Evolutionary conservation across 495 filamentous ascomycete species (phyloP).

Genomic region (Annulohypoxylon bovei): DNA sequence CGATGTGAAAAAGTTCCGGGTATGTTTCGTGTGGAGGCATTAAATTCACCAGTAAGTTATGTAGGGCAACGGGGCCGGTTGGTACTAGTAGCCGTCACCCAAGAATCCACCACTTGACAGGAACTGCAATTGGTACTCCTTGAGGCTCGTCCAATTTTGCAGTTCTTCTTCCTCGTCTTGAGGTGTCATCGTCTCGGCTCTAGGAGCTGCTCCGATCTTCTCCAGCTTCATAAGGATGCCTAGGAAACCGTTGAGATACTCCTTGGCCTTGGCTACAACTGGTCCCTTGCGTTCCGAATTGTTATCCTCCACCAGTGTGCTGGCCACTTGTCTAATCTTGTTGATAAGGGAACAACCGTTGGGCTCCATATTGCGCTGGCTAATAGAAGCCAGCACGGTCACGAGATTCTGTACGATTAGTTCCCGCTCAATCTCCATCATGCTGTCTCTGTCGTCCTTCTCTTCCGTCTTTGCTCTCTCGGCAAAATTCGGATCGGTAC

Average conservation of each 20-base stretch:
- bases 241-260: constrained; percentile 72
- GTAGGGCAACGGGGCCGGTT: background rate
- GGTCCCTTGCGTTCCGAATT: constrained; percentile 66
- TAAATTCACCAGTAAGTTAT: background rate
- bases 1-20: background rate
- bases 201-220: constrained; percentile 52
- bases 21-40: background rate
- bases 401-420: constrained; percentile 79
- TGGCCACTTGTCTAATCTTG: constrained; percentile 80
- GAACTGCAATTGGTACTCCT: constrained; percentile 77
- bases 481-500: constrained; percentile 43
- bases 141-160: constrained; percentile 76
- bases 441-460: constrained; percentile 55
- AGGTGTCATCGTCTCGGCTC: constrained; percentile 44
- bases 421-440: constrained; percentile 75
- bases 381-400: constrained; percentile 72
- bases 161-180: constrained; percentile 79
- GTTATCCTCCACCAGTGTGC: constrained; percentile 73
- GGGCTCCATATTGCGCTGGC: constrained; percentile 83
- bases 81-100: constrained; percentile 23
- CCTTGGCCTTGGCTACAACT: constrained; percentile 66
- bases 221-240: constrained; percentile 78
- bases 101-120: constrained; percentile 69
- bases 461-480: constrained; percentile 31
- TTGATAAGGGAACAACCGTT: constrained; percentile 76